Percentiles rank a stretch among this genome's conserved stretches.
phyloP scores from a whole-genome alignment of 768 basidiomycete species.

The Trametes cingulata region DNA sequence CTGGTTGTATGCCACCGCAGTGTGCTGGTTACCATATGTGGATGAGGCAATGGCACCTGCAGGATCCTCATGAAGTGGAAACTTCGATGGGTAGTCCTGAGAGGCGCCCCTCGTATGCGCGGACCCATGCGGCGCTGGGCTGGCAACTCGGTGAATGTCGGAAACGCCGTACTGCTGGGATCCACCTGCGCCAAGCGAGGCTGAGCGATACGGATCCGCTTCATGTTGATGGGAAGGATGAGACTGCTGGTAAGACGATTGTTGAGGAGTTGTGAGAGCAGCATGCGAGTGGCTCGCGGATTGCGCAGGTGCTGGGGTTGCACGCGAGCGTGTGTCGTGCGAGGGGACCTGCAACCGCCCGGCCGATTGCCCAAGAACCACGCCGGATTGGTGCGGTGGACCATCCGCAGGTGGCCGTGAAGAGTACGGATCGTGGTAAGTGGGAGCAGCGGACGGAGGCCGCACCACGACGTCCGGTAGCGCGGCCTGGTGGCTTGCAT shows the following conservation, averaged over 20 bases:
- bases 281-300: background rate
- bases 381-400: background rate
- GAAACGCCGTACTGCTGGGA: background rate
- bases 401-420: slow-evolving; percentile 4
- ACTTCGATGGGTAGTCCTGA: slow-evolving; percentile 1
- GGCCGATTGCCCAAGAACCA: background rate
- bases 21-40: background rate
- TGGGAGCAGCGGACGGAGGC: slow-evolving; percentile 14
- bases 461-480: slow-evolving; percentile 15
- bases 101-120: background rate
- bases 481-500: slow-evolving; percentile 3
- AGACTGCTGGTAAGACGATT: background rate
- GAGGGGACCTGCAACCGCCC: slow-evolving; percentile 1
- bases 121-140: background rate
- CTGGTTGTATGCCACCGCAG: background rate
- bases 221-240: background rate
- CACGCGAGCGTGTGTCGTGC: slow-evolving; percentile 6
- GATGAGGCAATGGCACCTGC: background rate
- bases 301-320: slow-evolving; percentile 7
- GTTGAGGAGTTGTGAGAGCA: background rate
- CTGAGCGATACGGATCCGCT: background rate
- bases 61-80: slow-evolving; percentile 14
- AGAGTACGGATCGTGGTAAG: slow-evolving; percentile 1
- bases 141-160: background rate
- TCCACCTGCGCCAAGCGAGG: background rate